A percentile compares a stretch with the other conserved stretches of the same genome.
phyloP scores from a whole-genome alignment of 257 asterid genomes.

The Nicotiana benthamiana region DNA sequence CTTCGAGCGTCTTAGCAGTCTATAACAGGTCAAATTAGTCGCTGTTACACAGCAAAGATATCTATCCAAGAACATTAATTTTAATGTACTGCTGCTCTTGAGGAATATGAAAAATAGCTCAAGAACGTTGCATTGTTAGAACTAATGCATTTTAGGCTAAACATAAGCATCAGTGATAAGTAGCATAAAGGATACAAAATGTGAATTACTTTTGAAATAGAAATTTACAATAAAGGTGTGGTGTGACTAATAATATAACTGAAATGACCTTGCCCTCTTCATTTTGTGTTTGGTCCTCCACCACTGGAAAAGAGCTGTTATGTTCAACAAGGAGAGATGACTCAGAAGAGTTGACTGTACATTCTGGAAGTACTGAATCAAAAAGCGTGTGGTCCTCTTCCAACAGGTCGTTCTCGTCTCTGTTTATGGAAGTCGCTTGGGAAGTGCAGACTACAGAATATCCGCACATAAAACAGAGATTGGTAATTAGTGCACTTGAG shows the following conservation, averaged over 20 bases:
- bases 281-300: too few species aligned
- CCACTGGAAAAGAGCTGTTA: too few species aligned
- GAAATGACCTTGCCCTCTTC: too few species aligned
- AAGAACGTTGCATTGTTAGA: neutral
- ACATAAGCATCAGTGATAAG: neutral
- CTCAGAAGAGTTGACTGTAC: too few species aligned
- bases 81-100: neutral
- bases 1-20: slow-evolving; percentile 23
- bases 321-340: too few species aligned
- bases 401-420: slow-evolving; percentile 22
- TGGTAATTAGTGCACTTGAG: neutral
- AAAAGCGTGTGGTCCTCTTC: too few species aligned
- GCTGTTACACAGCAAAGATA: too few species aligned
- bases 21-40: slow-evolving; percentile 6
- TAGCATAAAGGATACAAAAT: neutral
- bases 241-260: too few species aligned
- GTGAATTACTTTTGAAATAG: neutral
- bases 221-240: neutral
- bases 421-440: slow-evolving; percentile 15
- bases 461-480: neutral
- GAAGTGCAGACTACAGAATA: slow-evolving; percentile 10
- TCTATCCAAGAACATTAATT: slow-evolving; percentile 19
- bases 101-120: neutral
- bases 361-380: too few species aligned
- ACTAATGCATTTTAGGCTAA: neutral